A percentile compares a stretch with the other conserved stretches of the same genome.
Conservation (phyloP, 306 rosid species). For the Glycyrrhiza uralensis region DNA sequence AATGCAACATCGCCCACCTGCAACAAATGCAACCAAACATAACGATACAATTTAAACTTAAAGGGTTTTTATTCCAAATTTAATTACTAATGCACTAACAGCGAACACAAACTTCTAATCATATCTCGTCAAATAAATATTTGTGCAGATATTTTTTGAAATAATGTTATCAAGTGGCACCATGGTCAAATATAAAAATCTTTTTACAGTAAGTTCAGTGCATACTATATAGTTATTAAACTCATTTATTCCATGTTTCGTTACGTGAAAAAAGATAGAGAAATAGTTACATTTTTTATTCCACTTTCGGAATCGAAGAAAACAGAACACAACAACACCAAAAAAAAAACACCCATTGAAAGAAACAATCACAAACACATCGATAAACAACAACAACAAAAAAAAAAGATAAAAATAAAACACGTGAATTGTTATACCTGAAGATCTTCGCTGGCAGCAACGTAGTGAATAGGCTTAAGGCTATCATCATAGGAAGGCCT, state of each 20-base stretch:
- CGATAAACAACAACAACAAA: not conserved
- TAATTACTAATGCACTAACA: too few species aligned
- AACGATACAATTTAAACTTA: not conserved
- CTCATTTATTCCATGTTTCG: too few species aligned
- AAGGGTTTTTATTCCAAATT: too few species aligned
- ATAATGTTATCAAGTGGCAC: too few species aligned
- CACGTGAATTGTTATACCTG: conserved; percentile 42
- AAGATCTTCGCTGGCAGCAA: conserved; percentile 89
- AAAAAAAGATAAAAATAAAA: not conserved
- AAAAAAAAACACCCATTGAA: conserved; percentile 16
- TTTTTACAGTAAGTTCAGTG: too few species aligned
- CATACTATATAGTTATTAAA: too few species aligned
- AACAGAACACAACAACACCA: not conserved
- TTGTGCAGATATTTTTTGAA: too few species aligned
- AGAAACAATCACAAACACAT: not conserved
- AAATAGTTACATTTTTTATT: not conserved
- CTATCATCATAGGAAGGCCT: conserved; percentile 52
- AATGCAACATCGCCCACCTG: conserved; percentile 93
- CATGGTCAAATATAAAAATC: too few species aligned
- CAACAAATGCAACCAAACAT: not conserved
- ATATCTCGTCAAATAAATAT: too few species aligned
- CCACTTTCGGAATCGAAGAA: not conserved
- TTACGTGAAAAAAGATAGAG: not conserved
- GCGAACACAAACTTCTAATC: too few species aligned
- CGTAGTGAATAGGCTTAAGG: conserved; percentile 72